Conservation (phyloP, 345 rosid genomes). For the Lumnitzera racemosa region DNA sequence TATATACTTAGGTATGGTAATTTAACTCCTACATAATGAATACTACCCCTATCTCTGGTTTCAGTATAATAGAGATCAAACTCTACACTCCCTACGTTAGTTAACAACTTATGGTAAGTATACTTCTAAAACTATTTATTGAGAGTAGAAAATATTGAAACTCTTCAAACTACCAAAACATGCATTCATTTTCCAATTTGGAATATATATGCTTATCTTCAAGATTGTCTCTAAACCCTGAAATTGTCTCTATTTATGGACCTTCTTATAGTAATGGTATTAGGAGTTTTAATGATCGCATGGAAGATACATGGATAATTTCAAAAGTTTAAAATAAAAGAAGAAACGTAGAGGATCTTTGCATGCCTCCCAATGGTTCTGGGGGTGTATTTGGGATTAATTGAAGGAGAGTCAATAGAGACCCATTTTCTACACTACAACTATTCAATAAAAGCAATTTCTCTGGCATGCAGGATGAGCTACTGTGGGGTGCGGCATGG, state of each 20-base stretch:
- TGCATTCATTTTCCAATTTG: too few relatives aligned
- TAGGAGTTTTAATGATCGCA: not conserved
- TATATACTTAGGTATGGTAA: too few relatives aligned
- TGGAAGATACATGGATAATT: not conserved
- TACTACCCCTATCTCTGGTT: too few relatives aligned
- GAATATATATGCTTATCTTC: not conserved
- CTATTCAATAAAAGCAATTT: not conserved
- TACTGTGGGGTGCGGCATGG: constrained; percentile 92
- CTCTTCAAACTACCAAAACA: too few relatives aligned
- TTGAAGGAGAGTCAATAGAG: not conserved
- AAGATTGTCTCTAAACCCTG: not conserved
- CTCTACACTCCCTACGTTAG: too few relatives aligned
- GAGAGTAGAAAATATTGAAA: too few relatives aligned
- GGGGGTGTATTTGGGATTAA: too few relatives aligned
- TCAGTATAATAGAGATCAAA: too few relatives aligned
- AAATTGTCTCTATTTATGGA: not conserved
- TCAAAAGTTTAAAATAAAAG: not conserved
- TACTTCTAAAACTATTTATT: too few relatives aligned
- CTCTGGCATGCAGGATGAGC: constrained; percentile 53
- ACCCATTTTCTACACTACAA: not conserved
- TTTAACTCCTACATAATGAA: too few relatives aligned
- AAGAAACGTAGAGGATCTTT: not conserved
- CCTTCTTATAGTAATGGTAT: not conserved
- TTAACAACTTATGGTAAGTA: too few relatives aligned
- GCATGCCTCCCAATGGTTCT: not conserved